Base-by-base conservation (phyloP, 2,329 filamentous ascomycete species). In the Penicillium sp. region DNA sequence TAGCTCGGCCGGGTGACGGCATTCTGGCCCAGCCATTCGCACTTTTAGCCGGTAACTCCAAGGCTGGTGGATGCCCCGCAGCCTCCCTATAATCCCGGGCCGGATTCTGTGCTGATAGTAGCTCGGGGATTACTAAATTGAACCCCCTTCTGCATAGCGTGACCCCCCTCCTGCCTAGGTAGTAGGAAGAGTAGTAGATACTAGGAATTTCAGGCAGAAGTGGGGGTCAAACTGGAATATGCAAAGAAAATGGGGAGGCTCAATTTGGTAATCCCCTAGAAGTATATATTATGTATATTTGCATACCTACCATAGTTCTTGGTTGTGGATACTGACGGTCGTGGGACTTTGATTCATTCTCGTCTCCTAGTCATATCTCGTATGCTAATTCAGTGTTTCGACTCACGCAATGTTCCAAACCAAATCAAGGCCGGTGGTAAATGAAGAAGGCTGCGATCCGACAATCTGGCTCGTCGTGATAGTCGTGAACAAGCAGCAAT, bases 391-490 rank as follows among this genome's bases (percentile, higher is more conserved):
- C 8, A 42, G 17, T 20, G 4, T 42, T 20, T 22, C 2, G n/a
- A 22, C 17, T 20, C 15, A 5, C 15, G 42, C 8, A 8, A 48
- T 17, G 25, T 48, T 48, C n/a, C 2, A 10, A 5, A 8, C 5
- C 14, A 12, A 41, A 28, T 11, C 20, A 39, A 34, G 11, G 20
- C 55, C 58, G 55, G 55, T 15, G 55, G 61, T 55, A 58, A 25
- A 45, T 58, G 17, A 11, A 39, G 20, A 14, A 38, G 10, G 48
- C 15, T 14, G 22, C 15, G 37, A 58, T 54, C 50, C 56, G 56
- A 42, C 7, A 25, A 20, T 20, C 1, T 20, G 31, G 35, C n/a
- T 10, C 6, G 12, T 25, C 20, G 41, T 54, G 31, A 41, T 15
- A 12, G 14, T n/a, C 12, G 45, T 54, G 31, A 41, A 54, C 28